Base-by-base conservation (phyloP, 345 rosid genomes). In the Populus alba region DNA sequence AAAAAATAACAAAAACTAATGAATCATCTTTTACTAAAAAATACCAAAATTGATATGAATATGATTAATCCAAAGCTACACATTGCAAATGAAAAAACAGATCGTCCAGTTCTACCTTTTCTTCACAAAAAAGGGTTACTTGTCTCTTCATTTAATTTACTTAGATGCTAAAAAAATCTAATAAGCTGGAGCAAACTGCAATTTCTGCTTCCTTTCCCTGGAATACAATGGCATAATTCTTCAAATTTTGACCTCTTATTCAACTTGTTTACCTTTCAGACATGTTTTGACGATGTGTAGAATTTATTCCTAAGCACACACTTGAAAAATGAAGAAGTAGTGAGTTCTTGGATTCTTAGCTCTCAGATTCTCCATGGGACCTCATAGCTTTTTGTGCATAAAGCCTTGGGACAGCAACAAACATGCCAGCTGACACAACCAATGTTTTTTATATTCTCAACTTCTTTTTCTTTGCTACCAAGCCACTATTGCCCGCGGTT, bases 341-440 rank as follows among this genome's bases (percentile, higher is more conserved):
- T 55, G 61, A 20, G 61, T 8, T 55, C 61, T 55, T 55, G 23
- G 61, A 49, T 49, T 18, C 55, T 49, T 82, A 79, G 15, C 45
- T 65, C 10, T 75, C 59, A 53, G 80, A 62, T 71, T 77, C 77
- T 41, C 74, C 71, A 16, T 59, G 3, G 3, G 77, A 75, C 67
- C 62, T 82, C 47, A 90, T 49, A 69, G 81, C 81, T 5, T 71
- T 72, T 31, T 65, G 83, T 10, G 73, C 73, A 62, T 78, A 81
- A 25, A 90, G 41, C 49, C 41, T 69, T 75, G 80, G 61, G 3
- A 77, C 77, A 75, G 80, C 65, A 74, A 83, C 65, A 39, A 75
- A 45, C 15, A 88, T 33, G 73, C 22, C 55, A 49, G 75, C 29
- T 33, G 53, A 78, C 74, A 83, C 74, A 27, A 71, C 66, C 33